Conservation (phyloP, 768 basidiomycete species). For the Sporobolomyces pararoseus region DNA sequence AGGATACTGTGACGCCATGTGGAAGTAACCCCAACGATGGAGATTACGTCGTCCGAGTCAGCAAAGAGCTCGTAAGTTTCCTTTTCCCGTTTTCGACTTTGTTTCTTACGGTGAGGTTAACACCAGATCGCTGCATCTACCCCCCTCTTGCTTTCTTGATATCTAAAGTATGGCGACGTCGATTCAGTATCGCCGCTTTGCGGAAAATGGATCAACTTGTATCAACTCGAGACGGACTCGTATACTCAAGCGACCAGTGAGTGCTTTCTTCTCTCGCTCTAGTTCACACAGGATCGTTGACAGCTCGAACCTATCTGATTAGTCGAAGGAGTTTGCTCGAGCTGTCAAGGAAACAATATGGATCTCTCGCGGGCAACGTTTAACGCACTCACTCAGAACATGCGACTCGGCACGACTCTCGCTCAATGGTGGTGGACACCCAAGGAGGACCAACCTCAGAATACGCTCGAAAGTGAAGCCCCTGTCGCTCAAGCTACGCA, state of each 20-base stretch:
- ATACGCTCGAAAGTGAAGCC: neutral
- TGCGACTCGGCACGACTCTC: conserved; percentile 33
- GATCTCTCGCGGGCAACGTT: neutral
- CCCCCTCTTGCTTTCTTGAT: no score
- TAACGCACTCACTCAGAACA: conserved; percentile 13
- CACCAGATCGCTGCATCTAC: no score
- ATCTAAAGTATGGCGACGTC: conserved; percentile 14
- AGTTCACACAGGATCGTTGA: neutral
- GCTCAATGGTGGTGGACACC: conserved; percentile 27
- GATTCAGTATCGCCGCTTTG: conserved; percentile 2
- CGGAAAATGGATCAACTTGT: conserved; percentile 27
- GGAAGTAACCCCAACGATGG: conserved; percentile 8
- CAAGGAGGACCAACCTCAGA: neutral
- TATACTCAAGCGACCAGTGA: conserved; percentile 20
- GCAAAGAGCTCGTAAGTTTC: conserved; percentile 18
- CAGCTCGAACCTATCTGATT: neutral
- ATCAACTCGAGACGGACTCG: conserved; percentile 24
- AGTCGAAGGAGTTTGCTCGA: conserved; percentile 24
- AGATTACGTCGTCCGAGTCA: conserved; percentile 24
- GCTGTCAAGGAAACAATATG: conserved; percentile 22
- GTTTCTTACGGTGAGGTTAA: no score
- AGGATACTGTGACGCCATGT: neutral
- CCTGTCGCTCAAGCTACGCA: neutral
- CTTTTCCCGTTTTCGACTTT: neutral
- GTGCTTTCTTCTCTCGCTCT: neutral